These are phyloP conservation scores for Sordariomycetes sp. DNA, from an alignment of 2,329 filamentous ascomycete genomes.

Conservation along the genomic window DNA sequence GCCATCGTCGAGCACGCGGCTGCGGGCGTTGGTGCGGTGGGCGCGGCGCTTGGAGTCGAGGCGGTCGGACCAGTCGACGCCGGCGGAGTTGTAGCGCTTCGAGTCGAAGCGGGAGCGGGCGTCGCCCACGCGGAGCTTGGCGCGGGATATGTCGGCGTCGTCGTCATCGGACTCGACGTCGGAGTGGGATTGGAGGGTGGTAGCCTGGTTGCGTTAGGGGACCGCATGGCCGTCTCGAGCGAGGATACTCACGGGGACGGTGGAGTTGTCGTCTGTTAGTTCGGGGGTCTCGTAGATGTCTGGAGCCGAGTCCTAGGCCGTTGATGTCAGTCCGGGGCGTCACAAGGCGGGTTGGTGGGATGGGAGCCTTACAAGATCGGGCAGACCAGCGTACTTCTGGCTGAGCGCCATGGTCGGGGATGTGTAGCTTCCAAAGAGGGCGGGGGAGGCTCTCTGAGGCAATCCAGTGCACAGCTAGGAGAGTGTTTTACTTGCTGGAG, in stretches of 20 bases:
- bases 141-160: slow-evolving; percentile 62
- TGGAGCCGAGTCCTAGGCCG: slow-evolving; percentile 67
- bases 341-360: neutral
- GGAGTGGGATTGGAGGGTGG: slow-evolving; percentile 42
- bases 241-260: slow-evolving; percentile 44
- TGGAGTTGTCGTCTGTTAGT: slow-evolving; percentile 81
- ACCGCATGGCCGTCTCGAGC: neutral
- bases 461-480: no score
- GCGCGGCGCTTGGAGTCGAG: slow-evolving; percentile 73
- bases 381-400: slow-evolving; percentile 72
- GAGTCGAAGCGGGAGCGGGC: slow-evolving; percentile 70
- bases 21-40: slow-evolving; percentile 64
- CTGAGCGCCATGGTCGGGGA: slow-evolving; percentile 53
- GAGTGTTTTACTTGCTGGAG: neutral
- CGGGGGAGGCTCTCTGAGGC: neutral
- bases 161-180: slow-evolving; percentile 56
- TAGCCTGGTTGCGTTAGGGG: slow-evolving; percentile 28
- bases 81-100: slow-evolving; percentile 62
- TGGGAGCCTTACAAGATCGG: slow-evolving; percentile 54
- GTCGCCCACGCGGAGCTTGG: slow-evolving; percentile 64
- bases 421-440: neutral
- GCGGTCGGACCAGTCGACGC: slow-evolving; percentile 86
- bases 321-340: neutral
- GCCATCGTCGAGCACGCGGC: slow-evolving; percentile 51
- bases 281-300: slow-evolving; percentile 97